These are phyloP conservation scores for Plasmodium malariae DNA, from an alignment of 169 alveolate species.

Conservation along the genomic window DNA sequence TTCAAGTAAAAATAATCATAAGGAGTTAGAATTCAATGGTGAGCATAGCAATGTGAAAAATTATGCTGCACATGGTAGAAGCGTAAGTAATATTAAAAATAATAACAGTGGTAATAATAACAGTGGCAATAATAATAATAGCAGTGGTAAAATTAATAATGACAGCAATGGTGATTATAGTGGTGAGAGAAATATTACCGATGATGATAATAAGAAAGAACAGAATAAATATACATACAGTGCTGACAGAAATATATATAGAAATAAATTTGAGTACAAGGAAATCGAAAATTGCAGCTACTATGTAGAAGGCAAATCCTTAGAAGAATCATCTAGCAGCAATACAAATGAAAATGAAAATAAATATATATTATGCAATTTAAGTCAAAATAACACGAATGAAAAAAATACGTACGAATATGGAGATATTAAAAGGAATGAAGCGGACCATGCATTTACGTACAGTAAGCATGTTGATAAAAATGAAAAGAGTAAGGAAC, in stretches of 20 bases:
- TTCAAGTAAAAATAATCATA: slow-evolving; percentile 11
- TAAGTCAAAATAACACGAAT: neutral
- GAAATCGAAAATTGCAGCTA: slow-evolving; percentile 13
- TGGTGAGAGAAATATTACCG: neutral
- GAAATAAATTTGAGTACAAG: neutral
- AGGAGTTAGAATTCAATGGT: neutral
- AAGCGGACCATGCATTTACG: neutral
- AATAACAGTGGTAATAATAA: neutral
- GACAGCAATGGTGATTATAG: neutral
- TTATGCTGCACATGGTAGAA: neutral
- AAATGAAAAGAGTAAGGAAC: neutral
- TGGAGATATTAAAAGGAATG: slow-evolving; percentile 1
- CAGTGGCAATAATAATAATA: neutral
- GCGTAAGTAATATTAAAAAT: slow-evolving; percentile 4
- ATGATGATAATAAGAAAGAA: slow-evolving; percentile 11
- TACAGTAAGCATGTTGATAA: neutral
- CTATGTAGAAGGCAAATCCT: neutral
- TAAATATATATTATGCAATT: slow-evolving; percentile 6
- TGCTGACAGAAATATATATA: slow-evolving; percentile 1
- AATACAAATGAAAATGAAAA: neutral
- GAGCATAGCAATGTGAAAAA: slow-evolving; percentile 9
- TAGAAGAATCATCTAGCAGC: neutral
- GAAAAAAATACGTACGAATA: neutral
- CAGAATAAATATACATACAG: neutral
- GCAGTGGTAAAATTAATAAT: neutral